phyloP scores from a whole-genome alignment of 305 asterid species.

The Ilex paraguariensis region DNA sequence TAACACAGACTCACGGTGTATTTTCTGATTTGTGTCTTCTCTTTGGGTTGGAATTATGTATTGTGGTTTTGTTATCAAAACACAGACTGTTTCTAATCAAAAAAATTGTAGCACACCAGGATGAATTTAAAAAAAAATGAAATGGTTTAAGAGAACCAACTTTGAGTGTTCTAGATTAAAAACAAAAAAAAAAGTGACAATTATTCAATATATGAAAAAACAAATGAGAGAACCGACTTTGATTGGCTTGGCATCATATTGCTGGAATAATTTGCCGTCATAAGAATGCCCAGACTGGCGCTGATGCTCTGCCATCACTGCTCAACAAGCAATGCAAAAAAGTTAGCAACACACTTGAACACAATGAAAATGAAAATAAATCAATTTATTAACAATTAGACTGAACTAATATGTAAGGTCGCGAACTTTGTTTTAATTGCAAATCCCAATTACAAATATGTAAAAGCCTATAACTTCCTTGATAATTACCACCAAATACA shows the following conservation, averaged over 20 bases:
- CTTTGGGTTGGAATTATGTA: background rate
- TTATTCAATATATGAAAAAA: conserved; percentile 16
- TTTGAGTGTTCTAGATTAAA: no score
- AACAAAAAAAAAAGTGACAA: no score
- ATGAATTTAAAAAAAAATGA: background rate
- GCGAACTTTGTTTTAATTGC: no score
- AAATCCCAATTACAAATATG: no score
- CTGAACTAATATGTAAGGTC: no score
- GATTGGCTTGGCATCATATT: conserved; percentile 48
- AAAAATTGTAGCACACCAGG: background rate
- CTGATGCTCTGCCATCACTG: conserved; percentile 55
- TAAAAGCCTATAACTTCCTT: no score
- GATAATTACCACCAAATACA: no score
- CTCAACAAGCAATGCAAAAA: conserved; percentile 14
- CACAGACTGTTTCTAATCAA: background rate
- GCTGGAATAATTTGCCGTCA: conserved; percentile 64
- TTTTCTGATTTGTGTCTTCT: background rate
- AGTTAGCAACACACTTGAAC: background rate
- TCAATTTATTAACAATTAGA: no score
- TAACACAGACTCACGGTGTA: background rate
- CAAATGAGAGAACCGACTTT: conserved; percentile 51
- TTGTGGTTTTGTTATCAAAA: background rate
- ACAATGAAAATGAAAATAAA: no score
- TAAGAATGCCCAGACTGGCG: conserved; percentile 55
- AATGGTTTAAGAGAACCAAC: background rate